A percentile compares a stretch with the other conserved stretches of the same genome.
Evolutionary conservation across 768 basidiomycete genomes (phyloP).

Genomic region (Russula emetica): DNA sequence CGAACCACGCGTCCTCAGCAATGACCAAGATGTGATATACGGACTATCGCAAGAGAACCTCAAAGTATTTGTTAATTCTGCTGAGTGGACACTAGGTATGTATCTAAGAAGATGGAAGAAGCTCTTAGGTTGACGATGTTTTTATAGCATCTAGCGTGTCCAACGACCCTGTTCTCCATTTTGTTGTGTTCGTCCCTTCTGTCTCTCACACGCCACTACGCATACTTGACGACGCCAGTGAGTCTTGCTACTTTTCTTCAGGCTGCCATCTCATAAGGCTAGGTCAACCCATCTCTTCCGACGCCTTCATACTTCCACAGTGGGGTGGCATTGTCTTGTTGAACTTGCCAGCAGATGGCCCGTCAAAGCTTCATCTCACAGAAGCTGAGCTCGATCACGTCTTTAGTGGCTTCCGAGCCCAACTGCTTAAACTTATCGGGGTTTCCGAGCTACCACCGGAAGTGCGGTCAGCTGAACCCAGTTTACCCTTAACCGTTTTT

Average conservation of each 20-base stretch:
- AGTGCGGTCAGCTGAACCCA: slow-evolving; percentile 35
- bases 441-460: slow-evolving; percentile 56
- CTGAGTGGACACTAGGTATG: slow-evolving; percentile 90
- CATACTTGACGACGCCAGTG: slow-evolving; percentile 56
- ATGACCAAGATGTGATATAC: slow-evolving; percentile 40
- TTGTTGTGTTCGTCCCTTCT: slow-evolving; percentile 84
- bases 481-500: slow-evolving; percentile 54
- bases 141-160: slow-evolving; percentile 80
- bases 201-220: slow-evolving; percentile 60
- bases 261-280: slow-evolving; percentile 5
- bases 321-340: slow-evolving; percentile 86
- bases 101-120: slow-evolving; percentile 4
- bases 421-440: slow-evolving; percentile 79
- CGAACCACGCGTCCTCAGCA: slow-evolving; percentile 44
- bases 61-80: slow-evolving; percentile 92
- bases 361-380: slow-evolving; percentile 39
- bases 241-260: slow-evolving; percentile 5
- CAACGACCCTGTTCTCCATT: slow-evolving; percentile 91
- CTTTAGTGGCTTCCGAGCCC: slow-evolving; percentile 63
- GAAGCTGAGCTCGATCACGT: slow-evolving; percentile 44
- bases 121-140: slow-evolving; percentile 13
- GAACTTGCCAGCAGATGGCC: slow-evolving; percentile 46
- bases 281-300: slow-evolving; percentile 49
- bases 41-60: slow-evolving; percentile 76
- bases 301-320: slow-evolving; percentile 86